These are phyloP conservation scores for Rhodotorula sp. DNA, from an alignment of 1,284 basidiomycete species.

Conservation along the genomic window DNA sequence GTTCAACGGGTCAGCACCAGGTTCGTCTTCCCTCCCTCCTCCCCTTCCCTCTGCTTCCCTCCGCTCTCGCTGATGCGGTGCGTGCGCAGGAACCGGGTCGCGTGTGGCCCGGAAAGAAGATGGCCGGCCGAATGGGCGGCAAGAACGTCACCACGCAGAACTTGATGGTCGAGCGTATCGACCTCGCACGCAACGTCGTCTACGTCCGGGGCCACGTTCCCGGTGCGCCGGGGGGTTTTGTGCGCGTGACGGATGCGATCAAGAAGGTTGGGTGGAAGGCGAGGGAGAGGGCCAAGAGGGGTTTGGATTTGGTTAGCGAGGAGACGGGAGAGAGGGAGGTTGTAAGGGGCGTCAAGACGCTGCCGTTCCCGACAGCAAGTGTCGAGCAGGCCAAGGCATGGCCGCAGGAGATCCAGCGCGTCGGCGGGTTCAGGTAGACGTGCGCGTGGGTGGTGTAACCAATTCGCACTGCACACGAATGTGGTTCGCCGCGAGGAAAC, in stretches of 20 bases:
- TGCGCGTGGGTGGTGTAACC: not conserved
- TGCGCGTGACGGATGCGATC: constrained; percentile 71
- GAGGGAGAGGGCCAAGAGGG: constrained; percentile 51
- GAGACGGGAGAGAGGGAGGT: constrained; percentile 48
- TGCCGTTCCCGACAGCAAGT: constrained; percentile 92
- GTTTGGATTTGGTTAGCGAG: constrained; percentile 20
- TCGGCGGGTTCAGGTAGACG: constrained; percentile 6
- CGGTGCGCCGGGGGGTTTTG: constrained; percentile 55
- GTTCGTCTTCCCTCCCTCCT: constrained; percentile 58
- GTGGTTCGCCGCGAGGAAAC: too few species aligned
- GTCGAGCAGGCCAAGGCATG: constrained; percentile 64
- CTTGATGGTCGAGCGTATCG: constrained; percentile 48
- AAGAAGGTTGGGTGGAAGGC: constrained; percentile 70
- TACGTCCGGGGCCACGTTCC: constrained; percentile 68
- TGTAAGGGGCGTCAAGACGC: constrained; percentile 72
- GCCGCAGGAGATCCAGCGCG: constrained; percentile 35
- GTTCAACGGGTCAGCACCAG: constrained; percentile 93
- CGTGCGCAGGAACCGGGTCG: constrained; percentile 38
- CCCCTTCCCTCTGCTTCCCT: not conserved
- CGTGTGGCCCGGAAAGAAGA: constrained; percentile 74
- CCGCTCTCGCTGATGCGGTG: not conserved
- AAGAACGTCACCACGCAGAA: constrained; percentile 64
- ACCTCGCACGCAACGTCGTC: constrained; percentile 75
- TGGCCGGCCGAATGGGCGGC: constrained; percentile 92
- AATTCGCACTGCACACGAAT: not conserved